Evolutionary conservation across 306 rosid genomes (phyloP).

Genomic region (Ceratonia siliqua): DNA sequence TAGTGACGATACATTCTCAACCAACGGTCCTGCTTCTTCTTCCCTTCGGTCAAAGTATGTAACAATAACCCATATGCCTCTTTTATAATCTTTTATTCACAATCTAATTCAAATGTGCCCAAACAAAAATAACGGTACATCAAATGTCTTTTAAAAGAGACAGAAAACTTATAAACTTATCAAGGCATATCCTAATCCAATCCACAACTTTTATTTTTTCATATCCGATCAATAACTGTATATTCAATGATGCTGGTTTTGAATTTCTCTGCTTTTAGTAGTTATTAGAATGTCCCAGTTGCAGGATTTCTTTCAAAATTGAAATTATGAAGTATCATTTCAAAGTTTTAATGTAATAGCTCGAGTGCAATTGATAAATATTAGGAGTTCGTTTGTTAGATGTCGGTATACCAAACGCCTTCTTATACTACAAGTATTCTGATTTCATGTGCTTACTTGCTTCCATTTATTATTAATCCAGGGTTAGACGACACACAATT

Average conservation of each 20-base stretch:
- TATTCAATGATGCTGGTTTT: background rate
- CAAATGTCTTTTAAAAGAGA: too few relatives aligned
- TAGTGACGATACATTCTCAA: constrained; percentile 25
- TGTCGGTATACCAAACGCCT: background rate
- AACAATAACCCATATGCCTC: background rate
- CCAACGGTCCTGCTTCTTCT: constrained; percentile 39
- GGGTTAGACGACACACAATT: constrained; percentile 73
- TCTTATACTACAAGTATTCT: background rate
- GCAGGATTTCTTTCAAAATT: background rate
- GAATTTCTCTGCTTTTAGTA: background rate
- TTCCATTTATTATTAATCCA: constrained; percentile 7
- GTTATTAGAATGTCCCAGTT: background rate
- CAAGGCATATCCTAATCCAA: too few relatives aligned
- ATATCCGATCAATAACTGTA: too few relatives aligned
- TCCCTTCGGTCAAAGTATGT: constrained; percentile 48
- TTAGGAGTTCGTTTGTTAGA: too few relatives aligned
- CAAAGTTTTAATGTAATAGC: background rate
- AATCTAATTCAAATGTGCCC: background rate
- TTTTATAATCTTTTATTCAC: background rate
- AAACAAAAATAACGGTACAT: background rate
- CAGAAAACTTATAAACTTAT: too few relatives aligned
- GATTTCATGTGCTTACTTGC: constrained; percentile 1
- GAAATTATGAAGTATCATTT: background rate
- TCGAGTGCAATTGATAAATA: background rate
- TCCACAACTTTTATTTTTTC: too few relatives aligned